Percentiles rank a stretch among this genome's conserved stretches.
These are phyloP conservation scores for Saccharata proteae DNA, from an alignment of 2,329 filamentous ascomycete species.

Conservation along the genomic window DNA sequence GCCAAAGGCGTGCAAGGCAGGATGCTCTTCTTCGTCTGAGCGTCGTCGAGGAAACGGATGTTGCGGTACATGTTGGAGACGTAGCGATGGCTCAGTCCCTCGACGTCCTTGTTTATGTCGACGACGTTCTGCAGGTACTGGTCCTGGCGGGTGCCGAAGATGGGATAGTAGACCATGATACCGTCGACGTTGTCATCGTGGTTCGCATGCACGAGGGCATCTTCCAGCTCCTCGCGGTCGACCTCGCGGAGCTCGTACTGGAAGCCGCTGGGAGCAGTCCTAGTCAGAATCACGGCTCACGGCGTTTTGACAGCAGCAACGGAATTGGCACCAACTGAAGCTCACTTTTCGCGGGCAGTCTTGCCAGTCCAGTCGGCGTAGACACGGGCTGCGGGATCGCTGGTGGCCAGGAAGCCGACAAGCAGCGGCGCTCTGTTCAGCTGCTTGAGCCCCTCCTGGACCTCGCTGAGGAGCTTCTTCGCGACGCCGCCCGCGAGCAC, in stretches of 20 bases:
- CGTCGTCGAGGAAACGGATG: slow-evolving; percentile 79
- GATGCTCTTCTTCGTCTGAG: slow-evolving; percentile 75
- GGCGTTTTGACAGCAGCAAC: background rate
- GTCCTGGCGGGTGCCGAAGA: slow-evolving; percentile 84
- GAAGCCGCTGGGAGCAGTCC: slow-evolving; percentile 50
- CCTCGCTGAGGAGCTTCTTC: slow-evolving; percentile 66
- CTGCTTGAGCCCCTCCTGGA: slow-evolving; percentile 60
- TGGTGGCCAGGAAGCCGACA: slow-evolving; percentile 84
- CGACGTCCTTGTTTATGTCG: slow-evolving; percentile 81
- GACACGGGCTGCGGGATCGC: slow-evolving; percentile 78
- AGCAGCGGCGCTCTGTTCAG: slow-evolving; percentile 65
- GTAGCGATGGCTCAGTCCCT: slow-evolving; percentile 85
- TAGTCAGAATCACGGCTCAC: slow-evolving; percentile 7
- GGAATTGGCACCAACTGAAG: slow-evolving; percentile 10
- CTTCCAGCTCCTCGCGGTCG: slow-evolving; percentile 79
- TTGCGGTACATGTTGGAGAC: slow-evolving; percentile 99
- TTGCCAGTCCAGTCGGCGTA: slow-evolving; percentile 97
- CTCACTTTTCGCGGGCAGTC: slow-evolving; percentile 92
- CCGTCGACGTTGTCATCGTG: slow-evolving; percentile 63
- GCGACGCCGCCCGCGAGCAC: slow-evolving; percentile 80
- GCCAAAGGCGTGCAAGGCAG: slow-evolving; percentile 92
- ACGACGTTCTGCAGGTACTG: slow-evolving; percentile 94
- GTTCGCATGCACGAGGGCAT: slow-evolving; percentile 77
- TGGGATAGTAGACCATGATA: slow-evolving; percentile 97
- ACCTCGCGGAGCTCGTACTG: slow-evolving; percentile 75